Evolutionary conservation across 2,329 filamentous ascomycete genomes (phyloP).

Genomic region (Colletotrichum scovillei): DNA sequence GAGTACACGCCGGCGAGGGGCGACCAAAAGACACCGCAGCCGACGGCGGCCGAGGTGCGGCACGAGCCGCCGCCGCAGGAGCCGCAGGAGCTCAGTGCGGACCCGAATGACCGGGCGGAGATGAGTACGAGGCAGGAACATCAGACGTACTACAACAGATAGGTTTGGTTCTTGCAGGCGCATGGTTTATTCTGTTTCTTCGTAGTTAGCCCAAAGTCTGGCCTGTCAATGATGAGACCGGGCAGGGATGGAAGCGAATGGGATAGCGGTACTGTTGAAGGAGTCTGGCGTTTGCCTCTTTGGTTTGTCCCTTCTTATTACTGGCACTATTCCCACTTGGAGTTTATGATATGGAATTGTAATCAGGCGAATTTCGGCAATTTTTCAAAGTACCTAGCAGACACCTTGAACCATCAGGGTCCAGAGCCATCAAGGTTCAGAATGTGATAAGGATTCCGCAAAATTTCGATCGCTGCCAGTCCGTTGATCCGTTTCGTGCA

Average conservation of each 20-base stretch:
- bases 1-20: conserved; percentile 29
- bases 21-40: conserved; percentile 14
- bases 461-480: background rate
- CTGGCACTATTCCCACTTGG: background rate
- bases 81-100: conserved; percentile 33
- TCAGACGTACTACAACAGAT: conserved; percentile 34
- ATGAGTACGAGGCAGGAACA: conserved; percentile 4
- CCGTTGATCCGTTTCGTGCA: background rate
- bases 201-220: background rate
- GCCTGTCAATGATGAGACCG: background rate
- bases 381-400: background rate
- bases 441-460: background rate
- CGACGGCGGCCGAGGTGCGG: background rate
- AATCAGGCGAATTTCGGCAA: background rate
- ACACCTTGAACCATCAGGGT: background rate
- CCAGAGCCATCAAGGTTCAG: background rate
- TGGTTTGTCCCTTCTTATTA: background rate
- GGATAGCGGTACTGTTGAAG: background rate
- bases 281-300: background rate
- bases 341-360: background rate
- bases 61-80: conserved; percentile 3
- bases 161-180: background rate
- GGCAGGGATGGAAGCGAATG: background rate
- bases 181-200: background rate
- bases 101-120: background rate